Conservation (phyloP, 2,329 filamentous ascomycete genomes). For the Neofusicoccum cordaticola region DNA sequence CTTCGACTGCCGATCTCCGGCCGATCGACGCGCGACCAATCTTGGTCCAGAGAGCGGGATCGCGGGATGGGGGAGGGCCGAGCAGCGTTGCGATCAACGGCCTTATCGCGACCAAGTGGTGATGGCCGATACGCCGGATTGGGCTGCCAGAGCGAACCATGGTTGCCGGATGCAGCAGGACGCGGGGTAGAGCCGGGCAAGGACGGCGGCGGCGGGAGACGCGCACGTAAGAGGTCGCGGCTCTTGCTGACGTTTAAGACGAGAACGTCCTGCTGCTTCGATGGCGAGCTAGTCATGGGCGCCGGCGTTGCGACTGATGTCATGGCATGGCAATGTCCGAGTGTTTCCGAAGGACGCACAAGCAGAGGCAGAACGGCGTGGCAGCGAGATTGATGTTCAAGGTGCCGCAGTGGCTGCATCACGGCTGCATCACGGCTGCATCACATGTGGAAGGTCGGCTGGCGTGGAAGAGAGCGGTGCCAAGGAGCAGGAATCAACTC, state of each 20-base stretch:
- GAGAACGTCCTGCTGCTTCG: too few species aligned
- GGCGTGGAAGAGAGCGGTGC: not conserved
- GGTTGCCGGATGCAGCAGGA: slow-evolving; percentile 6
- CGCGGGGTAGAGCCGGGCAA: not conserved
- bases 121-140: not conserved
- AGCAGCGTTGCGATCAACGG: not conserved
- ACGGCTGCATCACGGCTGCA: too few species aligned
- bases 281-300: too few species aligned
- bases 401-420: too few species aligned
- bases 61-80: not conserved
- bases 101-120: not conserved
- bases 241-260: not conserved
- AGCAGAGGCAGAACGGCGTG: too few species aligned
- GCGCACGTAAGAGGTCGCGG: too few species aligned
- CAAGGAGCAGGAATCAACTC: not conserved
- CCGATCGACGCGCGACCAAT: not conserved
- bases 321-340: too few species aligned
- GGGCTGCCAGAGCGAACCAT: not conserved
- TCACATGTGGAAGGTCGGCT: not conserved
- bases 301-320: too few species aligned
- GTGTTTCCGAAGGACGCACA: too few species aligned
- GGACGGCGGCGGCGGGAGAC: not conserved
- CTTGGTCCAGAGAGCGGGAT: not conserved
- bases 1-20: not conserved
- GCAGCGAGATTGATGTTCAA: too few species aligned